Conservation (phyloP, 371 early-diverging fungal species). For the Zychaea mexicana region DNA sequence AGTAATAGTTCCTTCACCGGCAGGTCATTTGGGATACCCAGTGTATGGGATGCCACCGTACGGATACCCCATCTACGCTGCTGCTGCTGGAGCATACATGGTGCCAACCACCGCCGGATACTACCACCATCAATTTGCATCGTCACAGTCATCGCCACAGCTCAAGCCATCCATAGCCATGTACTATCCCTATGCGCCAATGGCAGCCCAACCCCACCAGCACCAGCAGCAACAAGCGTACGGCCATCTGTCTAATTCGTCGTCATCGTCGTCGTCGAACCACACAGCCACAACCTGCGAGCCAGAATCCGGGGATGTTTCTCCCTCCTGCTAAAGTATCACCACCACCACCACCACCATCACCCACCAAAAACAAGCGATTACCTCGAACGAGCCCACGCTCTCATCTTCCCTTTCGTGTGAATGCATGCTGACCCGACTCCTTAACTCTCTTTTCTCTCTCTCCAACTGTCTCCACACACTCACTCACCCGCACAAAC, state of each 20-base stretch:
- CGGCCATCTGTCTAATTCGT: conserved; percentile 4
- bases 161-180: conserved; percentile 3
- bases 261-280: conserved; percentile 3
- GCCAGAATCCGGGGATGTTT: background rate
- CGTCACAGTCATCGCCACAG: conserved; percentile 11
- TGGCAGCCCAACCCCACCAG: background rate
- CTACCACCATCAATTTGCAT: background rate
- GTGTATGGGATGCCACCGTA: conserved; percentile 10
- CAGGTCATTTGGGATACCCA: conserved; percentile 5
- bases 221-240: conserved; percentile 10
- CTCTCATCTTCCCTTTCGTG: too few relatives aligned
- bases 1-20: background rate
- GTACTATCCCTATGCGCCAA: conserved; percentile 6
- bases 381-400: too few relatives aligned
- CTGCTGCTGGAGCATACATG: conserved; percentile 4
- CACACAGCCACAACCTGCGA: conserved; percentile 1
- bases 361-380: too few relatives aligned
- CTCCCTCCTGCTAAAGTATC: background rate
- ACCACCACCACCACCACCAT: too few relatives aligned
- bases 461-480: too few relatives aligned
- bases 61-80: conserved; percentile 6
- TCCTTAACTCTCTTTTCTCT: too few relatives aligned
- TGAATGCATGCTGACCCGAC: too few relatives aligned
- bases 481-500: too few relatives aligned
- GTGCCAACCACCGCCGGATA: background rate